Percentiles rank a stretch among this genome's conserved stretches.
Conservation (phyloP, 2,329 filamentous ascomycete species). For the Emmonsiellopsis sp. region DNA sequence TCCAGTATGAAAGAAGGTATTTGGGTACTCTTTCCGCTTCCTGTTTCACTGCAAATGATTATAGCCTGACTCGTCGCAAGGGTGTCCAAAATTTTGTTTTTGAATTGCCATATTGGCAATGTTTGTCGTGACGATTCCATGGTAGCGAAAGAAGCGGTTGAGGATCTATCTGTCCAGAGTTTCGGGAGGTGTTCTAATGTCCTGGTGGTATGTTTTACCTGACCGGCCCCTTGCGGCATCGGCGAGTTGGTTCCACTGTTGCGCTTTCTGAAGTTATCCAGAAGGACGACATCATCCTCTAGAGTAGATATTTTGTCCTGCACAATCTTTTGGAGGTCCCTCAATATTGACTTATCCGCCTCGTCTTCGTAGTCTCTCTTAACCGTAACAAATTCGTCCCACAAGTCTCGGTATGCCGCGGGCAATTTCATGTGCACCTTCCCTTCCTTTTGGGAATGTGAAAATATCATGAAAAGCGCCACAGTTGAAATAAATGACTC, state of each 20-base stretch:
- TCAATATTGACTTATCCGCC: conserved; percentile 59
- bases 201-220: conserved; percentile 13
- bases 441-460: conserved; percentile 69
- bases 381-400: conserved; percentile 63
- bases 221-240: neutral
- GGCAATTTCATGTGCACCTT: conserved; percentile 74
- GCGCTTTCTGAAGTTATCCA: conserved; percentile 59
- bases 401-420: conserved; percentile 72
- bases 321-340: conserved; percentile 45
- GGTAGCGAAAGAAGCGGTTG: conserved; percentile 52
- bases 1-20: conserved; percentile 92
- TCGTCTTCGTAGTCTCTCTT: conserved; percentile 63
- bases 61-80: conserved; percentile 75
- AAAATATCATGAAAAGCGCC: conserved; percentile 73
- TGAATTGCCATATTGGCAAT: conserved; percentile 84
- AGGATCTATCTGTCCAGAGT: conserved; percentile 44
- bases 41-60: conserved; percentile 93
- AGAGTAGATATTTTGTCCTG: conserved; percentile 35
- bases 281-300: conserved; percentile 66
- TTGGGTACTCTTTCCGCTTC: conserved; percentile 94
- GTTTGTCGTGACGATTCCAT: conserved; percentile 74
- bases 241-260: conserved; percentile 19
- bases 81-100: conserved; percentile 63
- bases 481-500: conserved; percentile 77
- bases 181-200: conserved; percentile 36